phyloP scores from a whole-genome alignment of 176 grass and related monocot genomes.

The Leersia perrieri region DNA sequence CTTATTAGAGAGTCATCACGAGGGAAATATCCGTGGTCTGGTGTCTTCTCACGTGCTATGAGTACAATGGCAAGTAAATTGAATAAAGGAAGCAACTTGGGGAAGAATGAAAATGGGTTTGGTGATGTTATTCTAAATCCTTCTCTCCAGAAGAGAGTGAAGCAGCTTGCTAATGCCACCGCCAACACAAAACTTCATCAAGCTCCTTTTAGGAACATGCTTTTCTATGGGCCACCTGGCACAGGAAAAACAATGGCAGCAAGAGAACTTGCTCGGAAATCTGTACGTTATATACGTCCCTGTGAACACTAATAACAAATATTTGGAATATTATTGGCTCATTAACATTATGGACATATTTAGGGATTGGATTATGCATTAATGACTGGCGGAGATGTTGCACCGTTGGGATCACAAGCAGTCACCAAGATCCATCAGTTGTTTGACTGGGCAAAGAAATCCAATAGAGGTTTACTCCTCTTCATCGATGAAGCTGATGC shows the following conservation, averaged over 20 bases:
- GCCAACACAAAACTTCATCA: constrained; percentile 96
- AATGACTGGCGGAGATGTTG: constrained; percentile 99
- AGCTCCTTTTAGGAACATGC: constrained; percentile 97
- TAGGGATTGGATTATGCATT: constrained; percentile 96
- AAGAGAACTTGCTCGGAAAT: constrained; percentile 80
- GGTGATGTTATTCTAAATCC: constrained; percentile 97
- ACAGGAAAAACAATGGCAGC: constrained; percentile 99
- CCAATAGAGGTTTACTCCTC: constrained; percentile 81
- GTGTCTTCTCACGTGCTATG: constrained; percentile 58
- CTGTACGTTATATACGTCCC: constrained; percentile 48
- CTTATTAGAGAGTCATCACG: constrained; percentile 96
- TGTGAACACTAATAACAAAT: constrained; percentile 15
- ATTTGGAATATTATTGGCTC: not conserved
- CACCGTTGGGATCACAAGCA: constrained; percentile 88
- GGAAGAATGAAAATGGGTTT: constrained; percentile 79
- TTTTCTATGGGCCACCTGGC: constrained; percentile 97
- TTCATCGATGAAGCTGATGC: constrained; percentile 98
- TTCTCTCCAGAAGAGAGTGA: constrained; percentile 86
- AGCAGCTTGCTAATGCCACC: constrained; percentile 88
- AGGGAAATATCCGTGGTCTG: constrained; percentile 92
- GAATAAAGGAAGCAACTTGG: constrained; percentile 46
- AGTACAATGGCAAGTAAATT: constrained; percentile 64
- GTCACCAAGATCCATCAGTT: constrained; percentile 99
- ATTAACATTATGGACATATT: constrained; percentile 9
- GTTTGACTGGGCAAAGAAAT: constrained; percentile 99